Base-by-base conservation (phyloP, 768 basidiomycete species). In the Astraeus odoratus region DNA sequence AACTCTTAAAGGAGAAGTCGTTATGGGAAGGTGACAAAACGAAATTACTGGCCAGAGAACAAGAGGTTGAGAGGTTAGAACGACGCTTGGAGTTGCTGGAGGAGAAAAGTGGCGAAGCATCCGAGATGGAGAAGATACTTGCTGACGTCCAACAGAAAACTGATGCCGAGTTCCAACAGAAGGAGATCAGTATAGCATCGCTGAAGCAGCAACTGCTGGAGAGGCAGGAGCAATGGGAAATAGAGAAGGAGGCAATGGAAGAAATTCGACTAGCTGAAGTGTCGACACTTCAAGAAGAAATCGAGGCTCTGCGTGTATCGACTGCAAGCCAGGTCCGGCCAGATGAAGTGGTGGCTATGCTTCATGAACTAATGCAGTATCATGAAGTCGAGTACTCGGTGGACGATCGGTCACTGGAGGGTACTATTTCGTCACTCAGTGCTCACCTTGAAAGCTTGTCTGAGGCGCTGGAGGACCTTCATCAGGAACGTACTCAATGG, bases 331-430 rank as follows among this genome's bases (percentile, higher is more conserved):
- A 64, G 43, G 64, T 60, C 39, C 78, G 86, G 52, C 59, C 86
- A 19, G 75, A 78, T 38, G 65, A 69, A 2, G 74, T 75, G 8
- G 57, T 74, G 8, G 67, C 67, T 4, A 63, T 70, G 12, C 55
- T 88, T 25, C 72, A 71, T 39, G 57, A 49, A 4, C 63, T 89
- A 50, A 70, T 83, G 47, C 74, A 75, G 51, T 68, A 69, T 27
- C 76, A 84, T 55, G 71, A 70, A 13, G 71, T 88, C 51, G 70
- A 72, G n/a, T 61, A 79, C 18, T 43, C 52, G 12, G 71, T 75
- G 13, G 66, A 71, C 42, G 78, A 81, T 46, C 49, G 65, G 18
- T 74, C 79, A 18, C 46, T 81, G 27, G 67, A 70, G 38, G 74
- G 69, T 39, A 58, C 82, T 1, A 51, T 80, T 43, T 57, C 64